phyloP scores from a whole-genome alignment of 2,329 filamentous ascomycete genomes.

The Pseudocercospora fijiensis region DNA sequence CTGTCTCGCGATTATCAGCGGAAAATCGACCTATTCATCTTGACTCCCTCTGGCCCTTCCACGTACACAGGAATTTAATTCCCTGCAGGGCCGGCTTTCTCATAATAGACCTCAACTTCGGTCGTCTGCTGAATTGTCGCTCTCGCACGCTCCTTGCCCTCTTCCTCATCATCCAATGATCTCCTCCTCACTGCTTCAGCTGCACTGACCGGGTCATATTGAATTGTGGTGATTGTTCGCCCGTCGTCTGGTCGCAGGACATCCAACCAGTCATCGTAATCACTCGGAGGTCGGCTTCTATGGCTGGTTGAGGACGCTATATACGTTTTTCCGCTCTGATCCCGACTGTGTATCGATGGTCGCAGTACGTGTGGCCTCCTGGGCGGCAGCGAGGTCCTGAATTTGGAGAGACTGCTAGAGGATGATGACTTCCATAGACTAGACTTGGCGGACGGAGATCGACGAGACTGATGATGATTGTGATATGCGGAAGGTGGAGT shows the following conservation, averaged over 20 bases:
- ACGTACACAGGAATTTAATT: neutral
- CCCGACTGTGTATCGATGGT: neutral
- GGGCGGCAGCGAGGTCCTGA: neutral
- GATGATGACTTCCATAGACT: constrained; percentile 1
- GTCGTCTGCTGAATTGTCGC: constrained; percentile 18
- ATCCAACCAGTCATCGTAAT: constrained; percentile 10
- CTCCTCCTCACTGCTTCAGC: neutral
- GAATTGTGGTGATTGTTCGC: constrained; percentile 18
- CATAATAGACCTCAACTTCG: constrained; percentile 16
- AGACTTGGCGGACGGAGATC: constrained; percentile 10
- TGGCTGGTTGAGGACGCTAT: neutral
- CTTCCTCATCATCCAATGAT: neutral
- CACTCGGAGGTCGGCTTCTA: neutral
- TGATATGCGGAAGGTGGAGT: neutral
- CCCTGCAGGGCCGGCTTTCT: constrained; percentile 4
- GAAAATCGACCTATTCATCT: neutral
- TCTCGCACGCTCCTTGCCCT: neutral
- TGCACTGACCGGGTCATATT: constrained; percentile 17
- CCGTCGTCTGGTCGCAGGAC: constrained; percentile 16
- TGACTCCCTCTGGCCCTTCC: neutral
- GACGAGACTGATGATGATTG: neutral
- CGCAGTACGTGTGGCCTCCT: neutral
- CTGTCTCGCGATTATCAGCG: neutral
- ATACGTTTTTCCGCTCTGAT: neutral
- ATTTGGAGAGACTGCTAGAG: neutral